Conservation (phyloP, 2,329 filamentous ascomycete genomes). For the Beauveria bassiana region DNA sequence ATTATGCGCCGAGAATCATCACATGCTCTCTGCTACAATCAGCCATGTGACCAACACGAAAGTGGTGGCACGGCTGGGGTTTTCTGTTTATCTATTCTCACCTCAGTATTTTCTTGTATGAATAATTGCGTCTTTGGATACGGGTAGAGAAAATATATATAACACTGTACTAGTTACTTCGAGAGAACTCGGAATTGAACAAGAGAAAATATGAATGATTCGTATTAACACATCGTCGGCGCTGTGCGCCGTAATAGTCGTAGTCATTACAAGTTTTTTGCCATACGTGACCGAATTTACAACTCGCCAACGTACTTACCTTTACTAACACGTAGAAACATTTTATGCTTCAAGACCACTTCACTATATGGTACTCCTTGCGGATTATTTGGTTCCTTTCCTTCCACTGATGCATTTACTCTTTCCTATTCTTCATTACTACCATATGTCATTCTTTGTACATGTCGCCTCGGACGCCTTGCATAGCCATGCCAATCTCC, state of each 20-base stretch:
- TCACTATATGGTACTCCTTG: not conserved
- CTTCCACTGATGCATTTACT: not conserved
- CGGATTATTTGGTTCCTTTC: not conserved
- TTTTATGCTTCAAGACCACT: not conserved
- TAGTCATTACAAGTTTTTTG: constrained; percentile 22
- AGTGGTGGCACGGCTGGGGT: not conserved
- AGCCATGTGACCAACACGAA: not conserved
- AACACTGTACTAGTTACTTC: not conserved
- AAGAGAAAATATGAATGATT: constrained; percentile 49
- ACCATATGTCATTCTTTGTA: constrained; percentile 37
- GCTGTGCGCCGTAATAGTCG: constrained; percentile 19
- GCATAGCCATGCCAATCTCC: constrained; percentile 39
- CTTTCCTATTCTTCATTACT: not conserved
- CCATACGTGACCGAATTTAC: not conserved
- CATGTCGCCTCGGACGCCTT: constrained; percentile 41
- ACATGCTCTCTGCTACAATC: constrained; percentile 7
- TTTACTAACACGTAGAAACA: not conserved
- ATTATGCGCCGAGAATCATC: not conserved
- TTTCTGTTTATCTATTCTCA: not conserved
- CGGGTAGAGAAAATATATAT: not conserved
- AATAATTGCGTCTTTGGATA: not conserved
- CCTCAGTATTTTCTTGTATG: constrained; percentile 12
- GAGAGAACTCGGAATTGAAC: not conserved
- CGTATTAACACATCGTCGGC: constrained; percentile 26
- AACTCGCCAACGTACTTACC: not conserved